Conservation (phyloP, 768 basidiomycete species). For the Suillus bovinus region DNA sequence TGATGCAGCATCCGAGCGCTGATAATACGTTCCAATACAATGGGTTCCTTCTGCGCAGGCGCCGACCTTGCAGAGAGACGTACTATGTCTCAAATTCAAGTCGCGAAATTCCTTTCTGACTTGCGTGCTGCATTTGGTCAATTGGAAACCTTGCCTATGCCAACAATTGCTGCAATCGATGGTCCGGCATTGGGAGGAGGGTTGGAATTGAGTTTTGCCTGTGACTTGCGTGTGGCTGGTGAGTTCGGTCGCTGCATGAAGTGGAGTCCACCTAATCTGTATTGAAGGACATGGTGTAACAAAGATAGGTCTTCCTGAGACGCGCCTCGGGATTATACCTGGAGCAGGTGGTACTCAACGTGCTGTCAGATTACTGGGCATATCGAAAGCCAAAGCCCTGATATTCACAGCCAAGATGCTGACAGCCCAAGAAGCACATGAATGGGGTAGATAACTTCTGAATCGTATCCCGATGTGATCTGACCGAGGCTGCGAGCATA, state of each 20-base stretch:
- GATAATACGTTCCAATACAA: constrained; percentile 76
- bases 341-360: constrained; percentile 91
- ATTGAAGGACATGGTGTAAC: constrained; percentile 60
- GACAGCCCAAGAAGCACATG: constrained; percentile 64
- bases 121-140: constrained; percentile 69
- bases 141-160: constrained; percentile 83
- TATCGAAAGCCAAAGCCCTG: constrained; percentile 81
- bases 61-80: constrained; percentile 86
- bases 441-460: constrained; percentile 54
- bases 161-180: constrained; percentile 91
- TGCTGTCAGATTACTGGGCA: constrained; percentile 72
- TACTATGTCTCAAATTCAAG: constrained; percentile 75
- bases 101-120: constrained; percentile 75
- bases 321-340: constrained; percentile 79
- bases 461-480: neutral
- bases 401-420: constrained; percentile 81
- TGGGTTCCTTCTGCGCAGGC: constrained; percentile 88
- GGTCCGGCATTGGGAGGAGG: constrained; percentile 95
- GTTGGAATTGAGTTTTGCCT: constrained; percentile 82
- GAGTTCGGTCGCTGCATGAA: constrained; percentile 20
- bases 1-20: constrained; percentile 66
- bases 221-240: constrained; percentile 91
- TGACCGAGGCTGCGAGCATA: constrained; percentile 32
- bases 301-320: constrained; percentile 89
- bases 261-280: neutral